Evolutionary conservation across 257 asterid species (phyloP).

Genomic region (Ilex asprella): DNA sequence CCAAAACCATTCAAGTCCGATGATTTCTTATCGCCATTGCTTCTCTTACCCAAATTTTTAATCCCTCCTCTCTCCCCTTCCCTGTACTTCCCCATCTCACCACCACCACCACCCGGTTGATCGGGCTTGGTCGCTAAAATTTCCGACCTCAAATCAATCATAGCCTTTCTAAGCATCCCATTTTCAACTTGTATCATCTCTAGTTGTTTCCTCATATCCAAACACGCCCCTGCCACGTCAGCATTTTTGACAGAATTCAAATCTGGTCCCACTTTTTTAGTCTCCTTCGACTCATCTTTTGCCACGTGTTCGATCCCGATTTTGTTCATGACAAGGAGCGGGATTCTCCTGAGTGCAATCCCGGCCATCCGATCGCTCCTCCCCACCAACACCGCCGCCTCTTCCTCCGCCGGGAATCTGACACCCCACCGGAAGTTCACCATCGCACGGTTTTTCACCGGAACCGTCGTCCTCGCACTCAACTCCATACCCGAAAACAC

Average conservation of each 20-base stretch:
- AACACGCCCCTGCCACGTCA: slow-evolving; percentile 52
- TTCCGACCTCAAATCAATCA: slow-evolving; percentile 67
- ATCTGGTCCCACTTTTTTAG: slow-evolving; percentile 22
- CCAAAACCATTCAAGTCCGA: slow-evolving; percentile 13
- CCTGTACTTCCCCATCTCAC: background rate
- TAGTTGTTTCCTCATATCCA: slow-evolving; percentile 72
- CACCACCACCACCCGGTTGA: slow-evolving; percentile 10
- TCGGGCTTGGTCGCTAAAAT: slow-evolving; percentile 35
- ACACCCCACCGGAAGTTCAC: slow-evolving; percentile 86
- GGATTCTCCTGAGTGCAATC: slow-evolving; percentile 33
- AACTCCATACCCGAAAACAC: slow-evolving; percentile 47
- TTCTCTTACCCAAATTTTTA: slow-evolving; percentile 24
- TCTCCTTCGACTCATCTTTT: slow-evolving; percentile 18
- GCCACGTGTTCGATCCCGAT: slow-evolving; percentile 71
- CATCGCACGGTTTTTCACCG: slow-evolving; percentile 45
- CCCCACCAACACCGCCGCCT: slow-evolving; percentile 45
- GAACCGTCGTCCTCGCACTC: slow-evolving; percentile 63
- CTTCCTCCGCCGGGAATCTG: slow-evolving; percentile 46
- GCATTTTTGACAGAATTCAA: slow-evolving; percentile 18
- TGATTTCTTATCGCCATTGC: slow-evolving; percentile 22
- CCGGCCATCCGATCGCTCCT: slow-evolving; percentile 24
- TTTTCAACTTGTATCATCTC: slow-evolving; percentile 68
- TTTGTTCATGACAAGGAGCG: slow-evolving; percentile 75
- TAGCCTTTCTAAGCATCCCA: slow-evolving; percentile 62
- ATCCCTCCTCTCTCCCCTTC: slow-evolving; percentile 12